Evolutionary conservation across 2,329 filamentous ascomycete species (phyloP), one percentile per base, ranked within the genome.

Genomic region (Fusarium veterinarium): DNA sequence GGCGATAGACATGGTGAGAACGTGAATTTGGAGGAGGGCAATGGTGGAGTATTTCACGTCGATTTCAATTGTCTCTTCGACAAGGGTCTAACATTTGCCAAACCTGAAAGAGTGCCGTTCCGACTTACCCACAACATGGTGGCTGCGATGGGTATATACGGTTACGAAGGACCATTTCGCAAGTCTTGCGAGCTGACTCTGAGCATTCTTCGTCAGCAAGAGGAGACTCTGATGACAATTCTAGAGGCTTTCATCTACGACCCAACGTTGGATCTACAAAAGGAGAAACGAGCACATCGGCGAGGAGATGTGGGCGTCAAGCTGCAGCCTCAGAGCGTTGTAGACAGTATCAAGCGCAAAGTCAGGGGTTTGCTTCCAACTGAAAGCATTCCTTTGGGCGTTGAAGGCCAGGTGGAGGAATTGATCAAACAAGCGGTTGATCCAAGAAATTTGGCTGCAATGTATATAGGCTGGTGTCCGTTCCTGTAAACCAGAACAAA

Each of bases 21-120:
- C 81, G 94, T 99, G 61, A 89, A 98, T 35, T 91, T 99, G 37
- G 95, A 98, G 81, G 94, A 98, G 84, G 92, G 93, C 63, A 97
- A 95, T 73, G 96, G 97, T 48, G 95, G 95, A 57, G 91, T 97
- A 5, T 93, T 99, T 82, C 96, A 99, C 82, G 97, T 99, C 49
- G 96, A 99, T 83, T 99, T 99, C 87, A 99, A 99, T 84, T 99
- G 97, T 82, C 90, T 99, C 8, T 99, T 99, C 81, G 97, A 99
- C 85, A 99, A 99, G 79, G 96, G 96, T 3, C 89, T 95, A 44
- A 98, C 95, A 0, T 98, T 99, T 80, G 92, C 95, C 71, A 97
- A 97, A 81, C 95, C 96, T 0, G 96, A 99, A 82, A 87, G 93
- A 35, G 96, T 99, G 3, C 97, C 96, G 4, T 99, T 99, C 86